Evolutionary conservation across 129 eudicot species (phyloP).

Genomic region (Scalesia atractyloides): DNA sequence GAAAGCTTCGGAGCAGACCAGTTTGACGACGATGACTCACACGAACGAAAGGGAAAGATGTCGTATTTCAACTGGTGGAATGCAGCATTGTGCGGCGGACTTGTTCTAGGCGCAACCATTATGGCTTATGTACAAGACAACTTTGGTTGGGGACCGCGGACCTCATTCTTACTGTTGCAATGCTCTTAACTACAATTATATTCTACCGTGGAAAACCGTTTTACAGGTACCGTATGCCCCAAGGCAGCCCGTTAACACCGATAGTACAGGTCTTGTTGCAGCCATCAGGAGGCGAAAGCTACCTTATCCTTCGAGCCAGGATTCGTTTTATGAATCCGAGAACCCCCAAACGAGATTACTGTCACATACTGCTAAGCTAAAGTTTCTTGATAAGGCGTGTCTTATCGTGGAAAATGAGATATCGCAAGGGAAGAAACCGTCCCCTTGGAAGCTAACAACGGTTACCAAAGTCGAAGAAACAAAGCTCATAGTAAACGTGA

Average conservation of each 20-base stretch:
- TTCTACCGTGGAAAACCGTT: constrained; percentile 46
- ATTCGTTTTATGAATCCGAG: constrained; percentile 43
- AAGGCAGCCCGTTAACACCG: constrained; percentile 37
- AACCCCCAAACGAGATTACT: constrained; percentile 38
- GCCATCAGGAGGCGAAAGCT: constrained; percentile 55
- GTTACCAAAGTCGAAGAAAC: constrained; percentile 56
- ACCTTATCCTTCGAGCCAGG: constrained; percentile 36
- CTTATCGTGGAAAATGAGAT: constrained; percentile 29
- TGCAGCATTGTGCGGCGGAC: constrained; percentile 50
- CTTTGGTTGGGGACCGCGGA: constrained; percentile 55
- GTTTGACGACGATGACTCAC: constrained; percentile 52
- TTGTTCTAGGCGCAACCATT: constrained; percentile 56
- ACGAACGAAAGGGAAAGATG: constrained; percentile 53
- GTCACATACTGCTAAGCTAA: constrained; percentile 50
- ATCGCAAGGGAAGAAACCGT: constrained; percentile 14
- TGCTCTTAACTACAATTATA: constrained; percentile 37
- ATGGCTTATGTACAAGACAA: constrained; percentile 59
- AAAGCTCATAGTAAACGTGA: constrained; percentile 43
- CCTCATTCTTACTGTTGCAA: constrained; percentile 34
- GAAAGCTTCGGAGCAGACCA: constrained; percentile 86
- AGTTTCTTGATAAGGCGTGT: constrained; percentile 57
- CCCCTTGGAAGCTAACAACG: constrained; percentile 47
- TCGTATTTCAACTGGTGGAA: constrained; percentile 83
- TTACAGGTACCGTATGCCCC: constrained; percentile 39
- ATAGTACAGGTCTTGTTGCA: constrained; percentile 61